Conservation (phyloP, 305 asterid genomes). For the Solanum hybrid region DNA sequence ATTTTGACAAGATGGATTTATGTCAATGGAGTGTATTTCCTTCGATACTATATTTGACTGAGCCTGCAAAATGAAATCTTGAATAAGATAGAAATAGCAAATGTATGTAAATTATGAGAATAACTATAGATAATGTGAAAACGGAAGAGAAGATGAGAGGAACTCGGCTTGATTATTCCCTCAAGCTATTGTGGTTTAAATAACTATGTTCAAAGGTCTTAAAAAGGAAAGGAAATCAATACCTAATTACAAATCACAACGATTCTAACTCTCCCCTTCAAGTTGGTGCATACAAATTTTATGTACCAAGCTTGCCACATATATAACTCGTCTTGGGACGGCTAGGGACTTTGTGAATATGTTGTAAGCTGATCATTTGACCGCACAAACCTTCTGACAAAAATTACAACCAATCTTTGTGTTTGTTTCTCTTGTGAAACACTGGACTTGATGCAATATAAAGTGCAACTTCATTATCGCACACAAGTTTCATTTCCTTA, state of each 20-base stretch:
- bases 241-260: background rate
- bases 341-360: background rate
- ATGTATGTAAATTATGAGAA: background rate
- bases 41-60: constrained; percentile 65
- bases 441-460: background rate
- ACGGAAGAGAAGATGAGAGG: background rate
- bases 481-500: background rate
- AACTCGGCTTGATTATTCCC: background rate
- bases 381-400: background rate
- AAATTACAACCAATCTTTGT: background rate
- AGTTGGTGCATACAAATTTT: background rate
- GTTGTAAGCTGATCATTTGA: background rate
- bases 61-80: constrained; percentile 42
- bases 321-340: background rate
- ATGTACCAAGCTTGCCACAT: background rate
- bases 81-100: background rate
- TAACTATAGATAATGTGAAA: background rate
- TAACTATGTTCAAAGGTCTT: background rate
- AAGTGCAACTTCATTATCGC: background rate
- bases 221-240: background rate
- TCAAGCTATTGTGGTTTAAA: background rate
- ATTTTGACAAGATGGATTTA: constrained; percentile 75
- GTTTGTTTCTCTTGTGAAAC: background rate
- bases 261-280: background rate
- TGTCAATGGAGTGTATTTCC: constrained; percentile 77